phyloP scores from a whole-genome alignment of 805 yeast species.

The Huiozyma sinensis region DNA sequence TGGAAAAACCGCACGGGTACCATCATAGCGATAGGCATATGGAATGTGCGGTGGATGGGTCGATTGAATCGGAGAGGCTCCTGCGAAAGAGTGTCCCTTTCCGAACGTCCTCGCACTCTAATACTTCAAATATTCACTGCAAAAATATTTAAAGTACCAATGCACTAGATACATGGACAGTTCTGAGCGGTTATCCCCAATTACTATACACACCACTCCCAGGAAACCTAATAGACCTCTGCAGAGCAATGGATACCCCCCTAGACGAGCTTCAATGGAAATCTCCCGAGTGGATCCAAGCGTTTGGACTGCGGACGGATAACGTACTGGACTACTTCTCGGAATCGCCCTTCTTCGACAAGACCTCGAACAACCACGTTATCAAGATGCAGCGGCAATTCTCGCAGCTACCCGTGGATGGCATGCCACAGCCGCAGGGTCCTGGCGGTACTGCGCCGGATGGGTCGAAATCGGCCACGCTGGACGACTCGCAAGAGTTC shows the following conservation, averaged over 20 bases:
- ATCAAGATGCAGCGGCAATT: constrained; percentile 92
- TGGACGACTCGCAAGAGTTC: constrained; percentile 5
- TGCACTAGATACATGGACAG: too few relatives aligned
- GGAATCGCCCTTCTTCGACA: constrained; percentile 88
- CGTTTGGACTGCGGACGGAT: constrained; percentile 74
- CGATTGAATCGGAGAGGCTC: neutral
- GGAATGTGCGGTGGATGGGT: neutral
- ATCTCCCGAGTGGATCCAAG: constrained; percentile 94
- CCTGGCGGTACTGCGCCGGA: neutral
- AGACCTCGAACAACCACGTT: constrained; percentile 89
- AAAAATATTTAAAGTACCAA: too few relatives aligned
- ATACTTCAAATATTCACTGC: too few relatives aligned
- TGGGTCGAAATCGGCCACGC: neutral
- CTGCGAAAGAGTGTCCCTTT: neutral
- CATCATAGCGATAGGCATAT: neutral
- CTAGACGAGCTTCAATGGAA: constrained; percentile 94
- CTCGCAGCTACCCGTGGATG: constrained; percentile 14
- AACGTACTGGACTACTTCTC: constrained; percentile 90
- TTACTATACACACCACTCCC: too few relatives aligned
- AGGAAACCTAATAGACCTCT: neutral
- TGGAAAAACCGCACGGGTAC: neutral
- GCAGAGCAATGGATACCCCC: constrained; percentile 14
- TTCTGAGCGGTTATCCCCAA: too few relatives aligned
- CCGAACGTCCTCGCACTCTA: too few relatives aligned
- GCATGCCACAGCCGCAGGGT: neutral